phyloP scores from a whole-genome alignment of 768 basidiomycete species.

The Aureoboletus auriporus region DNA sequence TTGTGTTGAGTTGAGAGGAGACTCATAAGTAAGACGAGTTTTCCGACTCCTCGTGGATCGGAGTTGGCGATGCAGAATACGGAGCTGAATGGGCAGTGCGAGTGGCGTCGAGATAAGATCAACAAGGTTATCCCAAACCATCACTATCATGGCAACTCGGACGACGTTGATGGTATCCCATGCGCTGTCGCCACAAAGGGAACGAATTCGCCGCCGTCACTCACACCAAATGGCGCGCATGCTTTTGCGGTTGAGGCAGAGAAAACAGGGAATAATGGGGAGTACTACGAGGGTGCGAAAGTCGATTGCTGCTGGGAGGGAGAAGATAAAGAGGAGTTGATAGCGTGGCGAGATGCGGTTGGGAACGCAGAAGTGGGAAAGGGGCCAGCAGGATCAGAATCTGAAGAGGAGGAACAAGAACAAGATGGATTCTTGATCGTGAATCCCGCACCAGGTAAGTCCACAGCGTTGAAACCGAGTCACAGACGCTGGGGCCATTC shows the following conservation, averaged over 20 bases:
- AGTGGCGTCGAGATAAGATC: slow-evolving; percentile 20
- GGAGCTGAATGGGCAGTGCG: not conserved
- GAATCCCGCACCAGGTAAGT: not conserved
- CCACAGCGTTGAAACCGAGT: not conserved
- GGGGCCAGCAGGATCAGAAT: slow-evolving; percentile 44
- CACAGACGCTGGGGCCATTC: no score
- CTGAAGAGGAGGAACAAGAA: slow-evolving; percentile 46
- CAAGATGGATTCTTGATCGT: slow-evolving; percentile 20
- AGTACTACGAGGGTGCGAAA: slow-evolving; percentile 51
- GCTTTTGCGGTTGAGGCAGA: slow-evolving; percentile 21
- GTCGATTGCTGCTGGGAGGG: slow-evolving; percentile 49
- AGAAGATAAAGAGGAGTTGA: slow-evolving; percentile 62
- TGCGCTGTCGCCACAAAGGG: slow-evolving; percentile 17
- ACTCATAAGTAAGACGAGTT: not conserved
- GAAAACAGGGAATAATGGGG: slow-evolving; percentile 5
- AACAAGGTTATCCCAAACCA: not conserved
- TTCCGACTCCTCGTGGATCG: slow-evolving; percentile 10
- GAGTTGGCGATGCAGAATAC: no score
- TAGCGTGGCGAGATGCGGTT: slow-evolving; percentile 70
- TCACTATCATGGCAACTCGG: slow-evolving; percentile 14
- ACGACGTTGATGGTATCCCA: slow-evolving; percentile 19
- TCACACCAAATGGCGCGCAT: slow-evolving; percentile 21
- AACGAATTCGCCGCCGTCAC: slow-evolving; percentile 13
- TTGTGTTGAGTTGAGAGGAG: slow-evolving; percentile 11
- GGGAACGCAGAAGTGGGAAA: slow-evolving; percentile 61